Evolutionary conservation across 495 filamentous ascomycete species (phyloP).

Genomic region (Mycothermus thermophilus): DNA sequence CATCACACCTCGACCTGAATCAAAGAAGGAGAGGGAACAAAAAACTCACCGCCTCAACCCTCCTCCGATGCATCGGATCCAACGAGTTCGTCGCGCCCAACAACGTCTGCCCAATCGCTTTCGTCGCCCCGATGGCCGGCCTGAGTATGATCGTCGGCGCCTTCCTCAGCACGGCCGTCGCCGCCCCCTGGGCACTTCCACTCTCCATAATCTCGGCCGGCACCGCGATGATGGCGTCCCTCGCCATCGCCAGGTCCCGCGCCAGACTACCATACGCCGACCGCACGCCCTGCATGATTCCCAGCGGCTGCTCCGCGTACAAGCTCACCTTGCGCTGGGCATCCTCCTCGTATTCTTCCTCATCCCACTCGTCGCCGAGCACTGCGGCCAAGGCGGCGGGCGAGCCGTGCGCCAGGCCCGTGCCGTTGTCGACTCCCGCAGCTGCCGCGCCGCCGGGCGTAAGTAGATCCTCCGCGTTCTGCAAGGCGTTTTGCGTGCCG

Average conservation of each 20-base stretch:
- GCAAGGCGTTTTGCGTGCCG: slow-evolving; percentile 80
- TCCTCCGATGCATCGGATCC: slow-evolving; percentile 68
- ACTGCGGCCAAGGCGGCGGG: slow-evolving; percentile 10
- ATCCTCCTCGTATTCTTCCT: slow-evolving; percentile 51
- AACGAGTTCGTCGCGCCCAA: slow-evolving; percentile 88
- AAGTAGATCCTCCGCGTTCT: slow-evolving; percentile 73
- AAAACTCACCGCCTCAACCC: slow-evolving; percentile 71
- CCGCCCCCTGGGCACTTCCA: slow-evolving; percentile 66
- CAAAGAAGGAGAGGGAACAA: background rate
- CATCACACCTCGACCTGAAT: background rate
- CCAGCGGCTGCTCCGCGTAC: slow-evolving; percentile 87
- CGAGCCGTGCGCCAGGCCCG: background rate
- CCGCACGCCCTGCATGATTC: slow-evolving; percentile 70
- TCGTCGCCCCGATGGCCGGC: slow-evolving; percentile 79
- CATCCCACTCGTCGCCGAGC: slow-evolving; percentile 42
- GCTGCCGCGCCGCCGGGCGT: slow-evolving; percentile 28
- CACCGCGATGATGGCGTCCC: slow-evolving; percentile 89
- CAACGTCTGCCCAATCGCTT: slow-evolving; percentile 78
- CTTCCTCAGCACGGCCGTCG: slow-evolving; percentile 61
- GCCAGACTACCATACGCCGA: slow-evolving; percentile 71
- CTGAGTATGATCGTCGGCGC: slow-evolving; percentile 84
- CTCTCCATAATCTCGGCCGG: slow-evolving; percentile 84
- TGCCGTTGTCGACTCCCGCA: slow-evolving; percentile 14
- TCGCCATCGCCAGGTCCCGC: slow-evolving; percentile 68
- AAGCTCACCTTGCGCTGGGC: slow-evolving; percentile 56